Percentiles rank a stretch among this genome's conserved stretches.
Evolutionary conservation across 2,329 filamentous ascomycete genomes (phyloP).

Genomic region (Xylaria sp.): DNA sequence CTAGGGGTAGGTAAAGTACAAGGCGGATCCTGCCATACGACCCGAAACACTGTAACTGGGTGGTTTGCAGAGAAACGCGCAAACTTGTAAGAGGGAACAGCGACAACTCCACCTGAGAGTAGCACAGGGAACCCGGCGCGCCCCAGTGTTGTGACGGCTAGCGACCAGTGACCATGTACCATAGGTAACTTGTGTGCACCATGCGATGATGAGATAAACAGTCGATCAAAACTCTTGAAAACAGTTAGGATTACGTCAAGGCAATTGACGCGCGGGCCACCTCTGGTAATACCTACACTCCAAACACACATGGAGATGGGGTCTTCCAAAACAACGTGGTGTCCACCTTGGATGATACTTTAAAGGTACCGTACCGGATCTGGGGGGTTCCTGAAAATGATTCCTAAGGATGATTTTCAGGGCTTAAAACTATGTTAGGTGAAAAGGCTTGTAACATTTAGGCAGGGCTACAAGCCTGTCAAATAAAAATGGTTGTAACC

Average conservation of each 20-base stretch:
- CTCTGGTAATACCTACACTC: neutral
- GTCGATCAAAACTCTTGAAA: neutral
- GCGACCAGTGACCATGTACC: neutral
- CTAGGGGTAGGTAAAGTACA: neutral
- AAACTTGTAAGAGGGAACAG: neutral
- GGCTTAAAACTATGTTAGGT: no score
- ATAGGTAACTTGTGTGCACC: neutral
- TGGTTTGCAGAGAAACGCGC: slow-evolving; percentile 4
- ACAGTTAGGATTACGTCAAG: slow-evolving; percentile 9
- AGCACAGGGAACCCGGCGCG: slow-evolving; percentile 1
- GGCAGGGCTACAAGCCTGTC: no score
- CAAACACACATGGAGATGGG: slow-evolving; percentile 1
- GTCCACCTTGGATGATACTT: slow-evolving; percentile 6
- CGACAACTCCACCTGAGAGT: neutral
- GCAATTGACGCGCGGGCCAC: slow-evolving; percentile 19
- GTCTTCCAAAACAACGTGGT: slow-evolving; percentile 9
- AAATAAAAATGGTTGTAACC: no score
- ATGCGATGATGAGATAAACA: neutral
- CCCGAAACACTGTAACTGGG: slow-evolving; percentile 5
- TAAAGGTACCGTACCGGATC: no score
- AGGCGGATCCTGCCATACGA: neutral
- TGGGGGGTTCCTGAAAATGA: no score
- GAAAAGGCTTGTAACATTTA: no score
- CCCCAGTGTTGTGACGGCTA: slow-evolving; percentile 13
- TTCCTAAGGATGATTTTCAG: no score